Evolutionary conservation across 805 yeast species (phyloP).

Genomic region (Tetrapisispora arboricola): DNA sequence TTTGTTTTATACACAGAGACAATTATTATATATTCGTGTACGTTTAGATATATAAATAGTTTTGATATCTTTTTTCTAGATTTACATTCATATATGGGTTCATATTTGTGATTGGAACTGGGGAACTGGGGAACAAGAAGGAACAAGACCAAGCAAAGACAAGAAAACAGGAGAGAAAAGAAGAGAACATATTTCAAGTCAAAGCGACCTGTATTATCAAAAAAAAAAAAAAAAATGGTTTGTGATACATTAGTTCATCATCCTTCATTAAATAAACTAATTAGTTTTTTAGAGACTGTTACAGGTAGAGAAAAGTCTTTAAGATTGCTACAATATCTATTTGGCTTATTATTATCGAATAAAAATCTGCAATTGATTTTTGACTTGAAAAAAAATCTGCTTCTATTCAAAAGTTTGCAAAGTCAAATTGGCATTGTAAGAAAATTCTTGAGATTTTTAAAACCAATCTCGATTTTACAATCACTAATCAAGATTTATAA

Average conservation of each 20-base stretch:
- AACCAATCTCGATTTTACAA: slow-evolving; percentile 64
- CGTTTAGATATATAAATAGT: too few species aligned
- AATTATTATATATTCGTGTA: too few species aligned
- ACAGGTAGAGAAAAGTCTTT: slow-evolving; percentile 75
- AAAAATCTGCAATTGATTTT: slow-evolving; percentile 35
- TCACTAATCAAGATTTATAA: slow-evolving; percentile 58
- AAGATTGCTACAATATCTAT: slow-evolving; percentile 70
- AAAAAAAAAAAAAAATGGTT: too few species aligned
- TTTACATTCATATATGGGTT: too few species aligned
- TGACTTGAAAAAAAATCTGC: background rate
- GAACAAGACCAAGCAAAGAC: too few species aligned
- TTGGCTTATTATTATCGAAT: slow-evolving; percentile 38
- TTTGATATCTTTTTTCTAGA: too few species aligned
- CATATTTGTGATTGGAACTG: too few species aligned
- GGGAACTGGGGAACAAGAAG: too few species aligned
- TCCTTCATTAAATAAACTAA: slow-evolving; percentile 54
- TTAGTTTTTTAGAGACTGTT: slow-evolving; percentile 54
- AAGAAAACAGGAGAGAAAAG: too few species aligned
- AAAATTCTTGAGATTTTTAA: slow-evolving; percentile 74
- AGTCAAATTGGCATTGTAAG: slow-evolving; percentile 58
- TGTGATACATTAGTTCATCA: slow-evolving; percentile 61
- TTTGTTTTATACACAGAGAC: too few species aligned
- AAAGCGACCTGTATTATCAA: too few species aligned
- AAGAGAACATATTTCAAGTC: too few species aligned
- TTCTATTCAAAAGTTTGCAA: slow-evolving; percentile 38